Percentiles rank a stretch among this genome's conserved stretches.
phyloP scores from a whole-genome alignment of 108 stramenopile genomes.

The Bacterosira constricta region DNA sequence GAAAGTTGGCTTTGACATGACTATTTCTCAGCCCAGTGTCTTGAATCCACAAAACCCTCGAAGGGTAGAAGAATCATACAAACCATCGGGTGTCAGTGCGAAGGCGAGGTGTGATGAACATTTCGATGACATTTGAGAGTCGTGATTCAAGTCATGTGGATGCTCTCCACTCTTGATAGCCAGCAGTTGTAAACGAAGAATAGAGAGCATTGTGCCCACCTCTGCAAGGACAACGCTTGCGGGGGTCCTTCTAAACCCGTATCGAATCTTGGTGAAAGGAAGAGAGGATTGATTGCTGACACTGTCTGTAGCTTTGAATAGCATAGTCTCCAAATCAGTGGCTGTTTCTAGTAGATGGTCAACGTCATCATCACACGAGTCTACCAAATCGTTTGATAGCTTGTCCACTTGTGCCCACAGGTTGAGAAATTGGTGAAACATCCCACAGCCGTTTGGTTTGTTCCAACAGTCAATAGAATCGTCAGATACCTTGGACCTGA shows the following conservation, averaged over 20 bases:
- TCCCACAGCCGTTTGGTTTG: slow-evolving; percentile 17
- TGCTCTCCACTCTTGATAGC: slow-evolving; percentile 25
- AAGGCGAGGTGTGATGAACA: slow-evolving; percentile 20
- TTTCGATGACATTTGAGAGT: slow-evolving; percentile 4
- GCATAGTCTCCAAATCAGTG: slow-evolving; percentile 14
- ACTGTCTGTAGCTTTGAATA: background rate
- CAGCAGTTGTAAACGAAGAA: slow-evolving; percentile 32
- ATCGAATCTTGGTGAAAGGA: slow-evolving; percentile 19
- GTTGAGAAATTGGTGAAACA: slow-evolving; percentile 33
- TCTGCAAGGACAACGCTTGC: slow-evolving; percentile 17
- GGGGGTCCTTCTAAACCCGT: slow-evolving; percentile 13
- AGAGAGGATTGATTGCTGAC: background rate
- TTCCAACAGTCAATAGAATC: slow-evolving; percentile 24
- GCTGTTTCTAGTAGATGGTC: slow-evolving; percentile 24
- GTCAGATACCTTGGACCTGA: slow-evolving; percentile 15
- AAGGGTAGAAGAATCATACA: slow-evolving; percentile 27
- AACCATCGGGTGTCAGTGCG: slow-evolving; percentile 18
- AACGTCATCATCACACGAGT: slow-evolving; percentile 23
- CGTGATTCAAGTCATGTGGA: background rate
- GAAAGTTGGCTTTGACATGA: background rate
- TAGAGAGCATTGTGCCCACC: slow-evolving; percentile 7
- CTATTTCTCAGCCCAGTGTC: background rate
- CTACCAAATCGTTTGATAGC: slow-evolving; percentile 15
- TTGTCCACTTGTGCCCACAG: slow-evolving; percentile 22
- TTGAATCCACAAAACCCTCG: slow-evolving; percentile 32